phyloP scores from a whole-genome alignment of 176 grass and related monocot genomes.

The Cymbopogon citratus region DNA sequence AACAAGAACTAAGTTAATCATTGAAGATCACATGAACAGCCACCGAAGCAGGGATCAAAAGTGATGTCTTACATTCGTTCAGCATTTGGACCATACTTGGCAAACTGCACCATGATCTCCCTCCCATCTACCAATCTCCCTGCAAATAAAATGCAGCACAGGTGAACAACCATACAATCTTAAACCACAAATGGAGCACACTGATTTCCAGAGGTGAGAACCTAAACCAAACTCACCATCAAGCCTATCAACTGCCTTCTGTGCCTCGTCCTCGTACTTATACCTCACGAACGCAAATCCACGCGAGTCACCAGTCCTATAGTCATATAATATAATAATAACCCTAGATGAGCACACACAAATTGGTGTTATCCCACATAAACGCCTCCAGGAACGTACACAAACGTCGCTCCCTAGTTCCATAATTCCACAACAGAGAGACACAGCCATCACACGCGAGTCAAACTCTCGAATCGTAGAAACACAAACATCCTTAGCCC shows the following conservation, averaged over 20 bases:
- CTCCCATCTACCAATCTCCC: constrained; percentile 83
- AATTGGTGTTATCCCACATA: neutral
- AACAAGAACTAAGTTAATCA: neutral
- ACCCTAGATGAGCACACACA: constrained; percentile 11
- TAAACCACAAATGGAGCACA: neutral
- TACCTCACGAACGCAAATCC: constrained; percentile 97
- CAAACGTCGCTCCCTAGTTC: neutral
- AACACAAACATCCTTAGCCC: neutral
- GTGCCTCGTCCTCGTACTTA: constrained; percentile 89
- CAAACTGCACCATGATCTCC: constrained; percentile 98
- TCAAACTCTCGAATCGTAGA: neutral
- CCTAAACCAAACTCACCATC: constrained; percentile 44
- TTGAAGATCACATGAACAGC: neutral
- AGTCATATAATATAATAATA: too few relatives aligned
- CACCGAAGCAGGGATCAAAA: neutral
- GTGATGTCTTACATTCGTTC: constrained; percentile 70
- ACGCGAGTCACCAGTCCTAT: constrained; percentile 76
- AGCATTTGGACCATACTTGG: constrained; percentile 93
- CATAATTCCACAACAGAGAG: neutral
- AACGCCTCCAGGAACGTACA: neutral
- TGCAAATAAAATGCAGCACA: constrained; percentile 20
- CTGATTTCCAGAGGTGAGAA: neutral
- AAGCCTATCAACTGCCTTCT: constrained; percentile 86
- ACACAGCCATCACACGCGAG: neutral
- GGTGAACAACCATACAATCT: neutral